phyloP scores from a whole-genome alignment of 257 asterid genomes.

The Scutellaria baicalensis region DNA sequence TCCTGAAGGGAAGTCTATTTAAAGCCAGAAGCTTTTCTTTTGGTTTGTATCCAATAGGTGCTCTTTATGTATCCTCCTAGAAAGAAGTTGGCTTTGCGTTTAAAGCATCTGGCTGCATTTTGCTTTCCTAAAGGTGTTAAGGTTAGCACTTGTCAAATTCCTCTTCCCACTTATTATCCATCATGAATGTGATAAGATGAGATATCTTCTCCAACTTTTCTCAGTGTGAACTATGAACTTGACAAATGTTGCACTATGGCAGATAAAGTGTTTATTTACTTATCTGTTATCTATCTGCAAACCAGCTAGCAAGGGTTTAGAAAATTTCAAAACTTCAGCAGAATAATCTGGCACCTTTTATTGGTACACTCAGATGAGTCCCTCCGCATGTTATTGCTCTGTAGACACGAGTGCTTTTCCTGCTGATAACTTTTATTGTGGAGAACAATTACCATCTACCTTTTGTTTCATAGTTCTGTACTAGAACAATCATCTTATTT shows the following conservation, averaged over 20 bases:
- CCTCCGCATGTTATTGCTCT: not conserved
- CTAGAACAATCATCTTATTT: not conserved
- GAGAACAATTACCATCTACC: not conserved
- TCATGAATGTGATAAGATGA: not conserved
- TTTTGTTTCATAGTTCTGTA: not conserved
- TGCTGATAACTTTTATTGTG: not conserved
- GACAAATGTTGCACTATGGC: not conserved
- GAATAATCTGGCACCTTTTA: not conserved
- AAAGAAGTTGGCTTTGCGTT: slow-evolving; percentile 53
- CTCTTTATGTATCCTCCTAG: slow-evolving; percentile 83
- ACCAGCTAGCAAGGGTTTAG: not conserved
- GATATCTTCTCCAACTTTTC: not conserved
- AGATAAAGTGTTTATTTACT: not conserved
- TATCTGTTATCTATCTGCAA: not conserved
- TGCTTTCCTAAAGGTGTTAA: slow-evolving; percentile 89
- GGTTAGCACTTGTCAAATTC: slow-evolving; percentile 35
- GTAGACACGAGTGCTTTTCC: not conserved
- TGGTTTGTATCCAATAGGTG: slow-evolving; percentile 37
- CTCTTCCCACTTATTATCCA: not conserved
- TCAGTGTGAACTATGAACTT: not conserved
- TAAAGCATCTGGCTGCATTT: slow-evolving; percentile 76
- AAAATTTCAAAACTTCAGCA: not conserved
- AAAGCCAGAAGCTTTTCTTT: slow-evolving; percentile 1
- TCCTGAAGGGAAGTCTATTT: not conserved
- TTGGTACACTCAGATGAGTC: not conserved